Percentiles rank a stretch among this genome's conserved stretches.
These are phyloP conservation scores for Waltiozyma sp. DNA, from an alignment of 1,139 yeast species.

Conservation along the genomic window DNA sequence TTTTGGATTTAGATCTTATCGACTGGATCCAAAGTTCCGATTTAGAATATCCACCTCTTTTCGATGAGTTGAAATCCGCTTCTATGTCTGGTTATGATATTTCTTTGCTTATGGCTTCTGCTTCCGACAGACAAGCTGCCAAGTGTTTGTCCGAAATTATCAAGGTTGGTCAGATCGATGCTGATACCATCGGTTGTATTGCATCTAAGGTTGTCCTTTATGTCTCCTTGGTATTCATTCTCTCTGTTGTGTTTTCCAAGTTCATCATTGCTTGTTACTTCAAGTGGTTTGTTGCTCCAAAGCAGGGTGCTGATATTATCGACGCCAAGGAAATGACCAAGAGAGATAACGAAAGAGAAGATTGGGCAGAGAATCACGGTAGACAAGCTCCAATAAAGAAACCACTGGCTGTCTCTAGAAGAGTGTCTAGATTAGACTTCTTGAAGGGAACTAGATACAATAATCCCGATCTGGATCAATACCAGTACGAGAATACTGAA, in stretches of 20 bases:
- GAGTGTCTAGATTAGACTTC: conserved; percentile 18
- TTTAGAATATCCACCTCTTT: conserved; percentile 60
- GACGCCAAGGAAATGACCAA: conserved; percentile 41
- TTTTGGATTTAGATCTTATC: conserved; percentile 66
- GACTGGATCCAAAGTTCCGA: conserved; percentile 65
- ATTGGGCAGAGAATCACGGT: conserved; percentile 57
- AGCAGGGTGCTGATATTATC: conserved; percentile 67
- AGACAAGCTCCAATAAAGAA: conserved; percentile 39
- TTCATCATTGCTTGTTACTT: conserved; percentile 82
- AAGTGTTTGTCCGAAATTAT: conserved; percentile 80
- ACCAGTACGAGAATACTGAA: conserved; percentile 5
- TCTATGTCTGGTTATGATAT: conserved; percentile 68
- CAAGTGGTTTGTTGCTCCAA: conserved; percentile 68
- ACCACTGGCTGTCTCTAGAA: conserved; percentile 13
- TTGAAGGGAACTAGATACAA: conserved; percentile 16
- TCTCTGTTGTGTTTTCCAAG: conserved; percentile 66
- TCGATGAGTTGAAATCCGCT: conserved; percentile 52
- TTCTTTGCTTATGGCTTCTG: conserved; percentile 61
- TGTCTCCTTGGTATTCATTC: conserved; percentile 72
- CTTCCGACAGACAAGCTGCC: conserved; percentile 60
- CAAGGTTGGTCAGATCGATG: conserved; percentile 82
- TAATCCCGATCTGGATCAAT: conserved; percentile 9
- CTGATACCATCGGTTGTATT: conserved; percentile 90
- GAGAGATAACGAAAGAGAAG: conserved; percentile 56
- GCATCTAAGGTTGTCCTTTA: conserved; percentile 78